Conservation (phyloP, 1,284 basidiomycete species). For the Earliella scabrosa region DNA sequence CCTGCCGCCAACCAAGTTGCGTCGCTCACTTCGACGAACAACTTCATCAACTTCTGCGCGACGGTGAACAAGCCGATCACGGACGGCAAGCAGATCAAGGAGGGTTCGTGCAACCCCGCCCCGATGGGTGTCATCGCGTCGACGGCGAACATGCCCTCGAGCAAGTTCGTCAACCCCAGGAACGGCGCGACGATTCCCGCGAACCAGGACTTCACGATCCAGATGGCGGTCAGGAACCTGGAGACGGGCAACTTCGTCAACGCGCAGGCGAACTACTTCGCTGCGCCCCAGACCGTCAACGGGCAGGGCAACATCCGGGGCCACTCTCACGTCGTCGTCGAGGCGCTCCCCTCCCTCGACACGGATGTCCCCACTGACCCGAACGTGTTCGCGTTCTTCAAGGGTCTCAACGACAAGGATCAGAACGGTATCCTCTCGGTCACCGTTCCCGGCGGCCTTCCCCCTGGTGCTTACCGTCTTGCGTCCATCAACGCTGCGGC, state of each 20-base stretch:
- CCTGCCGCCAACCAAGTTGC: slow-evolving; percentile 50
- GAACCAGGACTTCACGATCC: slow-evolving; percentile 52
- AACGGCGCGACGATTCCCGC: slow-evolving; percentile 48
- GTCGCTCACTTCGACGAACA: slow-evolving; percentile 52
- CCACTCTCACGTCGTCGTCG: slow-evolving; percentile 70
- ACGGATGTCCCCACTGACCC: slow-evolving; percentile 63
- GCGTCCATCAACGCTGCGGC: slow-evolving; percentile 54
- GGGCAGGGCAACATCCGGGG: slow-evolving; percentile 52
- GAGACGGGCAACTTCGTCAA: slow-evolving; percentile 59
- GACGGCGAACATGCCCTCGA: slow-evolving; percentile 48
- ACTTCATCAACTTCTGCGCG: slow-evolving; percentile 58
- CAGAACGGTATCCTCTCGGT: slow-evolving; percentile 57
- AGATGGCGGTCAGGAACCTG: slow-evolving; percentile 50
- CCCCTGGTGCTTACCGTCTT: slow-evolving; percentile 60
- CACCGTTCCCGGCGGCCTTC: slow-evolving; percentile 61
- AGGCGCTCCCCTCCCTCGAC: slow-evolving; percentile 53
- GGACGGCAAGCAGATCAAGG: slow-evolving; percentile 35
- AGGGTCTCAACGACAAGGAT: slow-evolving; percentile 55
- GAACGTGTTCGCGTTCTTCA: slow-evolving; percentile 69
- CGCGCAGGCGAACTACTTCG: slow-evolving; percentile 57
- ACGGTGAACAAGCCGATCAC: slow-evolving; percentile 42
- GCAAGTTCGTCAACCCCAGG: slow-evolving; percentile 51
- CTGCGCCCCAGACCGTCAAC: slow-evolving; percentile 64
- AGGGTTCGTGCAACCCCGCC: slow-evolving; percentile 36
- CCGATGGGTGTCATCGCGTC: slow-evolving; percentile 50